Evolutionary conservation across 495 filamentous ascomycete genomes (phyloP).

Genomic region (Corynascus novoguineensis): DNA sequence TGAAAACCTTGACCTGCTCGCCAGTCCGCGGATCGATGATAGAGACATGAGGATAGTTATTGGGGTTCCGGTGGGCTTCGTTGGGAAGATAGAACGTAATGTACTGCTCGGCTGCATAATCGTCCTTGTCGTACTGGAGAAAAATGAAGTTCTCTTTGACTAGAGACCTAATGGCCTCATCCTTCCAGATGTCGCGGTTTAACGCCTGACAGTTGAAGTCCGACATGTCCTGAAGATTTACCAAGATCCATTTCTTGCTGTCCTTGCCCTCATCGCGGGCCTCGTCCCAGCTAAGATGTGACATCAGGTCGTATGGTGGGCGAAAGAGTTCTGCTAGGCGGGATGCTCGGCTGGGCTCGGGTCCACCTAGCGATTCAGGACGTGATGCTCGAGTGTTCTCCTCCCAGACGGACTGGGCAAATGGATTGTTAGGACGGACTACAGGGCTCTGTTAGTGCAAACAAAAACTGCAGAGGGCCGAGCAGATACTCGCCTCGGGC

Average conservation of each 20-base stretch:
- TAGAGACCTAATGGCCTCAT: conserved; percentile 65
- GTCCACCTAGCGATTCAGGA: conserved; percentile 5
- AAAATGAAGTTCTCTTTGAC: conserved; percentile 92
- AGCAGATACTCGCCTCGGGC: conserved; percentile 35
- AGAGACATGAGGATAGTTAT: conserved; percentile 83
- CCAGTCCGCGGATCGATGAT: conserved; percentile 94
- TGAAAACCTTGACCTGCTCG: conserved; percentile 96
- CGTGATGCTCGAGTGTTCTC: conserved; percentile 32
- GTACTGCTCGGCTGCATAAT: conserved; percentile 68
- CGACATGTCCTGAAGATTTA: conserved; percentile 88
- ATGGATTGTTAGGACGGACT: conserved; percentile 49
- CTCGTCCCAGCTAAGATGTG: conserved; percentile 64
- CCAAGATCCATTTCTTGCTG: conserved; percentile 83
- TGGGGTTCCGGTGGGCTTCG: conserved; percentile 62
- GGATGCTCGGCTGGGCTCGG: conserved; percentile 25
- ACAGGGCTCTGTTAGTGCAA: neutral
- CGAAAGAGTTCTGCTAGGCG: conserved; percentile 85
- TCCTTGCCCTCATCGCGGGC: conserved; percentile 81
- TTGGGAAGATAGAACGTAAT: conserved; percentile 82
- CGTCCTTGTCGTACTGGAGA: conserved; percentile 82
- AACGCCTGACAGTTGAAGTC: conserved; percentile 89
- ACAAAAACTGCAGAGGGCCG: neutral
- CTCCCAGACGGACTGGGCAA: conserved; percentile 84
- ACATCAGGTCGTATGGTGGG: conserved; percentile 85
- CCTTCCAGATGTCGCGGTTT: conserved; percentile 95